Evolutionary conservation across 1,139 yeast genomes (phyloP).

Genomic region (Martiniozyma asiatica): DNA sequence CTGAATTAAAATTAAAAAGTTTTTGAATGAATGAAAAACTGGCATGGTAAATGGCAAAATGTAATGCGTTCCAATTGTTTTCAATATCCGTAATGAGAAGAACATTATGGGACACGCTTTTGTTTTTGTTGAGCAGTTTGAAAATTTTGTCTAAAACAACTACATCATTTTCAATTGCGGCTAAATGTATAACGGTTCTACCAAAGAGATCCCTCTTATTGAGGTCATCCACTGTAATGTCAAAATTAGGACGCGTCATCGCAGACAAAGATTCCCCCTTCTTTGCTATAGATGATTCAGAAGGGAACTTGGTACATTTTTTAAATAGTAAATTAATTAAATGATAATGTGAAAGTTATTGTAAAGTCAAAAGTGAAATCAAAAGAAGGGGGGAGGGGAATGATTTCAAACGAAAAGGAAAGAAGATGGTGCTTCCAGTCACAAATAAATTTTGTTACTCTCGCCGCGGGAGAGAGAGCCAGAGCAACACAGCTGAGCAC

Average conservation of each 20-base stretch:
- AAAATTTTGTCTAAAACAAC: constrained; percentile 37
- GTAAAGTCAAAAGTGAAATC: neutral
- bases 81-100: constrained; percentile 49
- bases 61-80: constrained; percentile 77
- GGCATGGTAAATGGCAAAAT: constrained; percentile 52
- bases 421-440: no score
- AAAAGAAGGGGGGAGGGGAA: constrained; percentile 1
- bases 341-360: no score
- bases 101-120: constrained; percentile 24
- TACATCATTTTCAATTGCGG: constrained; percentile 39
- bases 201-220: constrained; percentile 60
- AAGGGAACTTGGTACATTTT: constrained; percentile 13
- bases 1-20: constrained; percentile 24
- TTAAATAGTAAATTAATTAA: no score
- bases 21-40: constrained; percentile 44
- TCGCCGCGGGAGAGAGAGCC: no score
- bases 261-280: constrained; percentile 12
- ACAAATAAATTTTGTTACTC: no score
- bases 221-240: constrained; percentile 28
- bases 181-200: constrained; percentile 50
- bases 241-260: constrained; percentile 1
- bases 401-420: no score
- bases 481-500: no score
- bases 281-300: constrained; percentile 2
- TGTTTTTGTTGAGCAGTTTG: constrained; percentile 25